Base-by-base conservation (phyloP, 208 protist species). In the Leishmania tarentolae region DNA sequence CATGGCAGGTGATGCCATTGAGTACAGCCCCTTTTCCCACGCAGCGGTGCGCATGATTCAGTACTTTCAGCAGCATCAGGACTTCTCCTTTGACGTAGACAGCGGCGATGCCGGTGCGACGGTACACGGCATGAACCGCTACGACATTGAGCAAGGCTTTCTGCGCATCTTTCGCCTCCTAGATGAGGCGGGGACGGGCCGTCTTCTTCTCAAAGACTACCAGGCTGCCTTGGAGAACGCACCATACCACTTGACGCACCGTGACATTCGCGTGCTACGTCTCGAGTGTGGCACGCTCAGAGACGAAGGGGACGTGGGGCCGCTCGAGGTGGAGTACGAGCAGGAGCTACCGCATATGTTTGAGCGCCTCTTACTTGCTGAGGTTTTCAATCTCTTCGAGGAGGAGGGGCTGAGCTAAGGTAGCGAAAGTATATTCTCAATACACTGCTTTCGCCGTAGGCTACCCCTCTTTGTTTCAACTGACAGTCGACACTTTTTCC, bases 101-200 rank as follows among this genome's bases (percentile, higher is more conserved):
- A 31, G 47, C 42, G 81, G 75, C 61, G 66, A 78, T 1, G 86
- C 91, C 50, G 80, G 78, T 59, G 83, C 87, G 28, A 92, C 91
- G n/a, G 93, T 97, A 66, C 96, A 98, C 84, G 94, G 94, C 35
- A 81, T 97, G 72, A 94, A 85, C 76, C 87, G 87, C 76, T 83
- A 83, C 63, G 96, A 98, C 56, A 86, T 97, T 7, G 89, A 95
- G 87, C 81, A 92, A 76, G 85, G 90, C 63, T 96, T 98, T 77
- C 81, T 96, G 79, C 87, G 83, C 61, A 87, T 94, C 74, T 95
- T 97, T 79, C 91, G 89, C 15, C 80, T 87, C 47, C 76, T 91
- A 24, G 96, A 98, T 70, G 79, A 88, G 65, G 85, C 86, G 4
- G 86, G 85, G 50, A 92, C 86, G 0, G 89, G 92, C 24, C 81